These are phyloP conservation scores for Malassezia slooffiae DNA, from an alignment of 1,284 basidiomycete genomes.

Conservation along the genomic window DNA sequence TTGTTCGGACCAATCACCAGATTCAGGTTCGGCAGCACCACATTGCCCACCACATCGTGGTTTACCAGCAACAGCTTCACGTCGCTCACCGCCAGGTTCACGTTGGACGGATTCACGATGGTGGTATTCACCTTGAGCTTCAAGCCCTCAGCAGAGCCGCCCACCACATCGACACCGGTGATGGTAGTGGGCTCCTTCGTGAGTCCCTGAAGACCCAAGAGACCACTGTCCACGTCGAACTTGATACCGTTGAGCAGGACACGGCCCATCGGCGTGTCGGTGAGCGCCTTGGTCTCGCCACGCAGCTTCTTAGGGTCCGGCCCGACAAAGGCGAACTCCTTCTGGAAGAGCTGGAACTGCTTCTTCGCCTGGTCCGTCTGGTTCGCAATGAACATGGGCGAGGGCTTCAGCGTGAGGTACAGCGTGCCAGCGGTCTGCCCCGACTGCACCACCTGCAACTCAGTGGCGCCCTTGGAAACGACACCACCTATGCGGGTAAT, in stretches of 20 bases:
- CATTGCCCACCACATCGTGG: conserved; percentile 43
- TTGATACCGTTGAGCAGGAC: conserved; percentile 63
- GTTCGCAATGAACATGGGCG: conserved; percentile 53
- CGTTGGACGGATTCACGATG: conserved; percentile 62
- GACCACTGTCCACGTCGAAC: conserved; percentile 60
- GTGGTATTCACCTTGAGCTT: conserved; percentile 53
- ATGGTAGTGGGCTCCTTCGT: conserved; percentile 55
- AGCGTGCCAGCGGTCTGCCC: conserved; percentile 59
- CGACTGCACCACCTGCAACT: conserved; percentile 33
- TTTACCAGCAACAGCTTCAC: conserved; percentile 54
- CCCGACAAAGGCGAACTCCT: conserved; percentile 49
- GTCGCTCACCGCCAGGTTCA: conserved; percentile 52
- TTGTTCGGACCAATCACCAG: conserved; percentile 34
- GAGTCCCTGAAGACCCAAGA: conserved; percentile 59
- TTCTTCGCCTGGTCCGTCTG: conserved; percentile 50
- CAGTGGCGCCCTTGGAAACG: conserved; percentile 17
- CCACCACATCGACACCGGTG: conserved; percentile 58
- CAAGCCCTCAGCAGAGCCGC: conserved; percentile 58
- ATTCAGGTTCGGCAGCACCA: conserved; percentile 29
- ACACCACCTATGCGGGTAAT: conserved; percentile 42
- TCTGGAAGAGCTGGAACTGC: conserved; percentile 43
- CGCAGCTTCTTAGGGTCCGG: conserved; percentile 55
- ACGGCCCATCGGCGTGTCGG: conserved; percentile 58
- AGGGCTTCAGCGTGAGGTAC: conserved; percentile 57
- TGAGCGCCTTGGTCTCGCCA: conserved; percentile 58